Conservation (phyloP, 768 basidiomycete species). For the Naganishia vaughanmartiniae region DNA sequence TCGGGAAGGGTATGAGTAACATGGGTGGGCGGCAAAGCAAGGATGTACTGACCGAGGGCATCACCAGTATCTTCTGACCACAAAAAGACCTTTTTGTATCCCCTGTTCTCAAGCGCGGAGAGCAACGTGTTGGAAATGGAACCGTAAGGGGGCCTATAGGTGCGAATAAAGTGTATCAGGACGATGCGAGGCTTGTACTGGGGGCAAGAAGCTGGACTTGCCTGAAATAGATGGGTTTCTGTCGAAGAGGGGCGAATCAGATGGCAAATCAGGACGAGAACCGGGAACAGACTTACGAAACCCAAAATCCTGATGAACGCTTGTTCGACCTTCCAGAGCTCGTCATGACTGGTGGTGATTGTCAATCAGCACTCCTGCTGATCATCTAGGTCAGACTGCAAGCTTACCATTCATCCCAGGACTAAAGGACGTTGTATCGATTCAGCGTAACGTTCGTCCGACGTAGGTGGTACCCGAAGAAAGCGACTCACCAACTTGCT, state of each 20-base stretch:
- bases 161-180: not conserved
- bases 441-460: not conserved
- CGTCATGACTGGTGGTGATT: not conserved
- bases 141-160: constrained; percentile 45
- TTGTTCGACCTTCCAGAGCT: constrained; percentile 36
- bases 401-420: not conserved
- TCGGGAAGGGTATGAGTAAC: not conserved
- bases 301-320: constrained; percentile 51
- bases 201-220: not conserved
- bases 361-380: not conserved
- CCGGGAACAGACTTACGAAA: constrained; percentile 13
- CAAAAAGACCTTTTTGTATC: constrained; percentile 46
- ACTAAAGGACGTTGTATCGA: not conserved
- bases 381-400: not conserved
- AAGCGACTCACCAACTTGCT: constrained; percentile 35
- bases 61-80: constrained; percentile 46
- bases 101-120: constrained; percentile 42
- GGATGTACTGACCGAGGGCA: not conserved
- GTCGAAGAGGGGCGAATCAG: not conserved
- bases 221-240: constrained; percentile 6
- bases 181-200: not conserved
- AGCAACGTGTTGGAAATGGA: constrained; percentile 42
- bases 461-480: not conserved
- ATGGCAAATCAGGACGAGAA: not conserved
- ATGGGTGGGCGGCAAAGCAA: not conserved